Conservation (phyloP, 2,329 filamentous ascomycete genomes). For the Trichoderma sp. region DNA sequence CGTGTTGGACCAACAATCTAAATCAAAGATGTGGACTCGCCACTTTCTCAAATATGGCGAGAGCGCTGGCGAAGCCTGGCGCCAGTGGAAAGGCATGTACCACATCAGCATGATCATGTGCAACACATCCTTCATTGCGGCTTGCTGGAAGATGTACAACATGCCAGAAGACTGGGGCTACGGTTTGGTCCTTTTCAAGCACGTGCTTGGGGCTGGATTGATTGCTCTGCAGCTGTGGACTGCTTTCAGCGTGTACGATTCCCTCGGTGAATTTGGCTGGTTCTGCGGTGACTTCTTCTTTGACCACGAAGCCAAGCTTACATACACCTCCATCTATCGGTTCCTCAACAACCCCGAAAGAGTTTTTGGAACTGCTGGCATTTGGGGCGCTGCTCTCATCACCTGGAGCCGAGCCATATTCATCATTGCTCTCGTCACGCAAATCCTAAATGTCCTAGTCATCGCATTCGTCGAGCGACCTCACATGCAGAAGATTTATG, state of each 20-base stretch:
- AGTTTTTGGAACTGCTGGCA: conserved; percentile 86
- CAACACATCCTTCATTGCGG: conserved; percentile 82
- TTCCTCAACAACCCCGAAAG: conserved; percentile 98
- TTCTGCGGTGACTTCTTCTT: conserved; percentile 99
- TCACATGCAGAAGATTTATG: conserved; percentile 98
- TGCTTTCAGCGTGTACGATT: conserved; percentile 87
- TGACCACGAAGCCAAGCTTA: conserved; percentile 81
- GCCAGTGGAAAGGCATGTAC: conserved; percentile 95
- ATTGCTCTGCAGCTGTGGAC: conserved; percentile 92
- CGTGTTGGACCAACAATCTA: conserved; percentile 81
- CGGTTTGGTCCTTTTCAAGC: conserved; percentile 79
- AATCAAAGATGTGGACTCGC: conserved; percentile 89
- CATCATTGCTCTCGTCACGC: conserved; percentile 78
- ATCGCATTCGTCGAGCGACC: conserved; percentile 92
- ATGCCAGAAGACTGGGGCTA: conserved; percentile 84
- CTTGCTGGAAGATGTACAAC: conserved; percentile 94
- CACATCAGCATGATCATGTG: conserved; percentile 90
- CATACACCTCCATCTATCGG: conserved; percentile 95
- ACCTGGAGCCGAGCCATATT: conserved; percentile 87
- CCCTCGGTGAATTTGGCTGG: conserved; percentile 96
- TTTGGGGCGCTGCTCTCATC: conserved; percentile 93
- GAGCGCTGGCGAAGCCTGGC: conserved; percentile 86
- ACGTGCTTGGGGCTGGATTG: conserved; percentile 77
- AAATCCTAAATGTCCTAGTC: conserved; percentile 80
- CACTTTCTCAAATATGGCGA: conserved; percentile 98